These are phyloP conservation scores for Ogataea pignaliae DNA, from an alignment of 805 yeast genomes.

Conservation along the genomic window DNA sequence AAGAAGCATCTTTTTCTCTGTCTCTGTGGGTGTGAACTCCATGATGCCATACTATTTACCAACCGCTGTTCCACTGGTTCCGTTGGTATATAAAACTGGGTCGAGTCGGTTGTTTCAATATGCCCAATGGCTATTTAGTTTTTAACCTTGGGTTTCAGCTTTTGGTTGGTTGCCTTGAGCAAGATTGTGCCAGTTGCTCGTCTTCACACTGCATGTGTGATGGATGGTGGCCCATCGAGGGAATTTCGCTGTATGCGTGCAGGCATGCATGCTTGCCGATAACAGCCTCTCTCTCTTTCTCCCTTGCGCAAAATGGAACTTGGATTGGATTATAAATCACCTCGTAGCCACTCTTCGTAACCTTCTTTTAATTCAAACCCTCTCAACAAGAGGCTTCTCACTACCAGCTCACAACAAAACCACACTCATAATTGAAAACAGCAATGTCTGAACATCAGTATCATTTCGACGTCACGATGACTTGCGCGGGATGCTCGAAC, in stretches of 20 bases:
- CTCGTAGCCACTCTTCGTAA: neutral
- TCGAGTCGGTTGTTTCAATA: too few relatives aligned
- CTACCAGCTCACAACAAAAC: neutral
- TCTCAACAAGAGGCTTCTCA: neutral
- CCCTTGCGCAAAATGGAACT: neutral
- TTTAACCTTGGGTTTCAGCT: too few relatives aligned
- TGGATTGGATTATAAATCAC: neutral
- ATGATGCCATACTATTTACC: neutral
- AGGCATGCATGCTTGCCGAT: too few relatives aligned
- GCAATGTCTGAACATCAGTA: constrained; percentile 55
- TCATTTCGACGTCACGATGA: constrained; percentile 78
- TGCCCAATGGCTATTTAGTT: too few relatives aligned
- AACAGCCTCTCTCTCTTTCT: neutral
- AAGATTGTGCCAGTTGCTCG: too few relatives aligned
- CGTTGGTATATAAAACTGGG: too few relatives aligned
- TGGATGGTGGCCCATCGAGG: too few relatives aligned
- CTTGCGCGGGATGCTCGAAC: constrained; percentile 82
- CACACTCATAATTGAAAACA: constrained; percentile 1
- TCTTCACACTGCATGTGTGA: too few relatives aligned
- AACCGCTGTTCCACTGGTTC: neutral
- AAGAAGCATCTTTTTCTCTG: constrained; percentile 4
- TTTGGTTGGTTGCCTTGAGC: too few relatives aligned
- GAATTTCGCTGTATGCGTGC: too few relatives aligned
- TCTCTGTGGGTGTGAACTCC: neutral
- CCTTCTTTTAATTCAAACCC: neutral